phyloP scores from a whole-genome alignment of 148 eudicot genomes.

The Rhododendron molle region DNA sequence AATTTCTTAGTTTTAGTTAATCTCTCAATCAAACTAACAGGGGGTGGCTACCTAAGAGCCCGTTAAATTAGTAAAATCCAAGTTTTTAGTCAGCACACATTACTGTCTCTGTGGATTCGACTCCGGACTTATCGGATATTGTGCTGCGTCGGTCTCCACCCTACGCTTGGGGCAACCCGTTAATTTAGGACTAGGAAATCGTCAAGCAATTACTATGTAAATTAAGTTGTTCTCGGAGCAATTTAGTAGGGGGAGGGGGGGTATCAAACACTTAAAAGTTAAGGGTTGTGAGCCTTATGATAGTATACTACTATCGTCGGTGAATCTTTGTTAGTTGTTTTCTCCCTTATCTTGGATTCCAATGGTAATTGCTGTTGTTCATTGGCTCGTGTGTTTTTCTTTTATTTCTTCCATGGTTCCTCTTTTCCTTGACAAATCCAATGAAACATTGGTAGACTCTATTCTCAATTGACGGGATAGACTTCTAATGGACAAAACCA shows the following conservation, averaged over 20 bases:
- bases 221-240: not conserved
- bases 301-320: not conserved
- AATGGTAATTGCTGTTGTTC: not conserved
- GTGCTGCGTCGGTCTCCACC: too few relatives aligned
- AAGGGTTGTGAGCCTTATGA: not conserved
- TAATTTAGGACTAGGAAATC: too few relatives aligned
- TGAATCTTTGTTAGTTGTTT: not conserved
- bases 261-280: not conserved
- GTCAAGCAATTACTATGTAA: too few relatives aligned
- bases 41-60: too few relatives aligned
- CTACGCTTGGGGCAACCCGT: too few relatives aligned
- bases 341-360: not conserved
- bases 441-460: not conserved
- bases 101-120: too few relatives aligned
- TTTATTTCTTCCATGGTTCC: not conserved
- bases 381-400: conserved; percentile 1
- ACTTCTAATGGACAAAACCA: not conserved
- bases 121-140: too few relatives aligned
- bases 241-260: not conserved
- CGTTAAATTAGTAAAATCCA: too few relatives aligned
- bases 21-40: too few relatives aligned
- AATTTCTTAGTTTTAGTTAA: too few relatives aligned
- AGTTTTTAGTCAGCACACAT: too few relatives aligned
- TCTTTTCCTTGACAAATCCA: conserved; percentile 4
- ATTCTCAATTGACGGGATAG: not conserved